phyloP scores from a whole-genome alignment of 2,329 filamentous ascomycete species.

The Pleurostoma richardsiae region DNA sequence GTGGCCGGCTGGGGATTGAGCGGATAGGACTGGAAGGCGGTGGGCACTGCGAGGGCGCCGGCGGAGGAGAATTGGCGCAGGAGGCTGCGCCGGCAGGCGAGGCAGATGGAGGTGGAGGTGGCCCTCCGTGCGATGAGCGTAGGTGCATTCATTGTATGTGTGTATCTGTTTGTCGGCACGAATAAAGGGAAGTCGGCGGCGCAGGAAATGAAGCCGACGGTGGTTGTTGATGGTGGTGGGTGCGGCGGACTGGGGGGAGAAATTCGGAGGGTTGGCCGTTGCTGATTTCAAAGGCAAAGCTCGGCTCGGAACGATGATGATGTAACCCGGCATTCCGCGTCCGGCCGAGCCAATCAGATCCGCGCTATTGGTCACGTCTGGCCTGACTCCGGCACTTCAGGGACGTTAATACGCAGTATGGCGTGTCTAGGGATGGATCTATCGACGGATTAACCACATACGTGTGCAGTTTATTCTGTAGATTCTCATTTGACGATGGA shows the following conservation, averaged over 20 bases:
- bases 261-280: too few relatives aligned
- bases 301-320: constrained; percentile 6
- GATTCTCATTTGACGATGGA: too few relatives aligned
- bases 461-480: too few relatives aligned
- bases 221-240: not conserved
- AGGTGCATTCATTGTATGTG: constrained; percentile 34
- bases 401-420: not conserved
- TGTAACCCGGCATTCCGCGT: constrained; percentile 16
- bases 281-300: not conserved
- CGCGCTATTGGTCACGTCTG: constrained; percentile 22
- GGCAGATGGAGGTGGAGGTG: constrained; percentile 28
- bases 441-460: too few relatives aligned
- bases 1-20: constrained; percentile 35
- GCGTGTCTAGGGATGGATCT: too few relatives aligned
- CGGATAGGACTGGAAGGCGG: constrained; percentile 48
- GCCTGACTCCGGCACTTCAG: not conserved
- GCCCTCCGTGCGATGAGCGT: constrained; percentile 25
- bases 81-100: constrained; percentile 32
- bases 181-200: not conserved
- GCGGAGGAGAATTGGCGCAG: constrained; percentile 37
- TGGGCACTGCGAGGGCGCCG: constrained; percentile 12
- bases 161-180: constrained; percentile 11
- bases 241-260: not conserved
- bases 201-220: not conserved
- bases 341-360: constrained; percentile 30